Conservation (phyloP, 2,329 filamentous ascomycete species). For the Fusarium sp. region DNA sequence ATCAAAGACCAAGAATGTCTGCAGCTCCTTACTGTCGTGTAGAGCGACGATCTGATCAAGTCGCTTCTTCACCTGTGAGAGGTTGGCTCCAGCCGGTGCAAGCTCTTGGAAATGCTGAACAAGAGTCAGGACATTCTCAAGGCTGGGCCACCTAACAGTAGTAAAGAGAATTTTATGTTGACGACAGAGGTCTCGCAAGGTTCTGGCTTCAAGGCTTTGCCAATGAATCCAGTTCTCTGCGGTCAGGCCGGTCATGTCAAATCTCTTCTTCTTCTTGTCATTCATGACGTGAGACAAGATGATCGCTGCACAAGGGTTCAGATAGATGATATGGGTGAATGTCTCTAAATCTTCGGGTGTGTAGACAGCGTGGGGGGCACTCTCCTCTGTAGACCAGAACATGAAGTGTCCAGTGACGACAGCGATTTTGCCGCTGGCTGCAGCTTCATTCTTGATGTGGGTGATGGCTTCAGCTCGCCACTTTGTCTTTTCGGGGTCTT, state of each 20-base stretch:
- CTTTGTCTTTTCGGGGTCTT: slow-evolving; percentile 50
- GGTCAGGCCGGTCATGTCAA: neutral
- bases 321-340: slow-evolving; percentile 70
- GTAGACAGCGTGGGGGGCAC: slow-evolving; percentile 49
- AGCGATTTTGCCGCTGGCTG: slow-evolving; percentile 49
- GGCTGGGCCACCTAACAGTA: too few species aligned
- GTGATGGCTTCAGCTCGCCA: slow-evolving; percentile 60
- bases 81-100: slow-evolving; percentile 52
- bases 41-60: slow-evolving; percentile 54
- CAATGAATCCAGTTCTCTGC: rapidly evolving
- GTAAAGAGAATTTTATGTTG: neutral
- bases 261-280: slow-evolving; percentile 51
- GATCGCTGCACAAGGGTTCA: slow-evolving; percentile 54
- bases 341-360: slow-evolving; percentile 59
- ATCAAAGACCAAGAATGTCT: slow-evolving; percentile 67
- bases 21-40: slow-evolving; percentile 27
- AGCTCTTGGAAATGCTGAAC: neutral
- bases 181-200: neutral
- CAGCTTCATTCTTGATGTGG: slow-evolving; percentile 54
- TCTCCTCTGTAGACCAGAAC: slow-evolving; percentile 61
- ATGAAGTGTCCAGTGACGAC: slow-evolving; percentile 68
- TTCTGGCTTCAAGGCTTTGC: neutral
- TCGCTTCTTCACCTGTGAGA: slow-evolving; percentile 40
- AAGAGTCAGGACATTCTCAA: neutral
- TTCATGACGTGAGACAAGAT: slow-evolving; percentile 53